A percentile compares a stretch with the other conserved stretches of the same genome.
Evolutionary conservation across 352 stramenopile genomes (phyloP).

Genomic region (Thalassiosira exigua): DNA sequence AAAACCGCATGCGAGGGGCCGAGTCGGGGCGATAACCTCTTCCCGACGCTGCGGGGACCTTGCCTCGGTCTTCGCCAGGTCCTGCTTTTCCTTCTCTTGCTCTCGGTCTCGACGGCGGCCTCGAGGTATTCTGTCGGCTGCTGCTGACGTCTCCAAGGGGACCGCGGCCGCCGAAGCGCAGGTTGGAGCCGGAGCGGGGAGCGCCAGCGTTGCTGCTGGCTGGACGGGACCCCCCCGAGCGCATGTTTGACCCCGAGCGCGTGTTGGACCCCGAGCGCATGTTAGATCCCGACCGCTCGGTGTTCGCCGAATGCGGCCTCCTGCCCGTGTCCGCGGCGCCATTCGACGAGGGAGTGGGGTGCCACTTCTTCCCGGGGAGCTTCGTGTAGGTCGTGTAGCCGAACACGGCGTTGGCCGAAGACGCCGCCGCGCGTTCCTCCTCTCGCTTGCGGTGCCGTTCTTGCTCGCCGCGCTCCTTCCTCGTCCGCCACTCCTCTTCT

Average conservation of each 20-base stretch:
- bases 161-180: conserved; percentile 23
- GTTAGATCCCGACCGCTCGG: conserved; percentile 25
- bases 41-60: no score
- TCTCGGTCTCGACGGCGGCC: conserved; percentile 3
- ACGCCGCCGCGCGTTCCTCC: conserved; percentile 49
- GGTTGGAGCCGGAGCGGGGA: conserved; percentile 12
- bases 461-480: conserved; percentile 75
- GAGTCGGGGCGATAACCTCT: no score
- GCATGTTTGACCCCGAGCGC: not conserved
- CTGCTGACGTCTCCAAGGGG: conserved; percentile 44
- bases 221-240: conserved; percentile 7
- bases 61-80: conserved; percentile 8
- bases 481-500: conserved; percentile 76
- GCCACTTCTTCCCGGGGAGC: conserved; percentile 47
- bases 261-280: conserved; percentile 32
- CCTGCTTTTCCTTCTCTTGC: conserved; percentile 1
- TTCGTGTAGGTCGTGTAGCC: conserved; percentile 39
- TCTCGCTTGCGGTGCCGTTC: conserved; percentile 78
- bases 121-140: conserved; percentile 29
- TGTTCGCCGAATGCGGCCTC: no score
- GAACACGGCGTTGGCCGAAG: conserved; percentile 25
- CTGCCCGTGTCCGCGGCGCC: not conserved
- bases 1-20: no score
- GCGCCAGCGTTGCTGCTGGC: not conserved
- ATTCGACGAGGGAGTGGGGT: conserved; percentile 10